A percentile compares a stretch with the other conserved stretches of the same genome.
Conservation (phyloP, 2,329 filamentous ascomycete species). For the Nemania sp. region DNA sequence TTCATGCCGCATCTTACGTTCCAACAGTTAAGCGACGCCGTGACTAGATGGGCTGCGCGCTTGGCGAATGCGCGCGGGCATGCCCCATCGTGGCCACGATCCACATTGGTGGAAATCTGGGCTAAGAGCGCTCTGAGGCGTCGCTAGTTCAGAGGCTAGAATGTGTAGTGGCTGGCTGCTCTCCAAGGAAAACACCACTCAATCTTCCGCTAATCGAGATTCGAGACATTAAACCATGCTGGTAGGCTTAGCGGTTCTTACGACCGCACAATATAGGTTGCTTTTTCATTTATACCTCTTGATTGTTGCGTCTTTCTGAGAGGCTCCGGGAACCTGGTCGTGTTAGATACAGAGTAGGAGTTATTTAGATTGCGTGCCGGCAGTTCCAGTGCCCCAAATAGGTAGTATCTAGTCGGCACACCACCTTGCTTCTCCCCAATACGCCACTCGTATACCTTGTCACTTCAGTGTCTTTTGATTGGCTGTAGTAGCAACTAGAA, state of each 20-base stretch:
- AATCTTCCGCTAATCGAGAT: background rate
- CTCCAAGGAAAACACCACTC: background rate
- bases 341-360: too few species aligned
- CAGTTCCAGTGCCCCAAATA: too few species aligned
- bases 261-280: background rate
- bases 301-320: too few species aligned
- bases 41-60: slow-evolving; percentile 4
- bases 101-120: slow-evolving; percentile 30
- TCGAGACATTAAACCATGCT: background rate
- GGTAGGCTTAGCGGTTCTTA: background rate
- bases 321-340: too few species aligned
- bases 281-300: too few species aligned
- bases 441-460: too few species aligned
- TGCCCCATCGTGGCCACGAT: background rate
- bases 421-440: too few species aligned
- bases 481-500: too few species aligned
- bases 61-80: slow-evolving; percentile 9
- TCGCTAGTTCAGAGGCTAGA: slow-evolving; percentile 26
- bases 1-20: slow-evolving; percentile 4
- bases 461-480: too few species aligned
- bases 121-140: slow-evolving; percentile 4
- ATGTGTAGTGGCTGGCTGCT: background rate
- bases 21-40: slow-evolving; percentile 11
- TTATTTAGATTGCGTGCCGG: too few species aligned
- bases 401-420: too few species aligned